Conservation (phyloP, 139 green algal genomes). For the Zygnema cylindricum region DNA sequence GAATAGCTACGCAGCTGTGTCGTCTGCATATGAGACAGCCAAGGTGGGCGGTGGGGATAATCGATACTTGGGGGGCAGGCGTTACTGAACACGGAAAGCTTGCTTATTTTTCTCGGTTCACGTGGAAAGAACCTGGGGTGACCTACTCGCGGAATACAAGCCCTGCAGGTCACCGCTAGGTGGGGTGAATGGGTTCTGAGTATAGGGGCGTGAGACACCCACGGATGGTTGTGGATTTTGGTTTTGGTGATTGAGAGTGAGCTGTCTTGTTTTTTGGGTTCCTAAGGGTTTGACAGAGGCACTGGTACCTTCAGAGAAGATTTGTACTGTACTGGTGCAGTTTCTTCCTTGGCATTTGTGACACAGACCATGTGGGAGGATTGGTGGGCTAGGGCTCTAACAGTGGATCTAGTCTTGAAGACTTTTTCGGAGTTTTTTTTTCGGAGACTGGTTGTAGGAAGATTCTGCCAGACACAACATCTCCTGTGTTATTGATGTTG, state of each 20-base stretch:
- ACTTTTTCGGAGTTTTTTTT: too few relatives aligned
- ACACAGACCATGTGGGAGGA: too few relatives aligned
- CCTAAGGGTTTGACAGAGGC: too few relatives aligned
- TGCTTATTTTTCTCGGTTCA: neutral
- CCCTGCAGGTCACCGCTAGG: neutral
- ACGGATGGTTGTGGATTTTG: neutral
- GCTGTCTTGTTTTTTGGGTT: neutral
- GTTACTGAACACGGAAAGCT: neutral
- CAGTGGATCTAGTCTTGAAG: too few relatives aligned
- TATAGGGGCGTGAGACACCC: neutral
- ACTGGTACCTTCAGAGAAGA: too few relatives aligned
- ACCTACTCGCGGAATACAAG: neutral
- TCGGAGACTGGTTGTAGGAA: too few relatives aligned
- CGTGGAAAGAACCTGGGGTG: neutral
- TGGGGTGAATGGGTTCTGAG: neutral
- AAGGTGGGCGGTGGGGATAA: neutral
- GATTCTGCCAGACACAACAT: too few relatives aligned
- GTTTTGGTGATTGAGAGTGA: neutral
- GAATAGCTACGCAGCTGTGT: neutral
- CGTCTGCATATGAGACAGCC: neutral
- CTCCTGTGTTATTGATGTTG: too few relatives aligned
- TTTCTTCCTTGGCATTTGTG: too few relatives aligned
- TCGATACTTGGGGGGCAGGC: neutral
- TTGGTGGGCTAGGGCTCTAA: too few relatives aligned
- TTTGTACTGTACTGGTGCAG: too few relatives aligned